Base-by-base conservation (phyloP, 2,329 filamentous ascomycete species). In the Amauroascus niger region DNA sequence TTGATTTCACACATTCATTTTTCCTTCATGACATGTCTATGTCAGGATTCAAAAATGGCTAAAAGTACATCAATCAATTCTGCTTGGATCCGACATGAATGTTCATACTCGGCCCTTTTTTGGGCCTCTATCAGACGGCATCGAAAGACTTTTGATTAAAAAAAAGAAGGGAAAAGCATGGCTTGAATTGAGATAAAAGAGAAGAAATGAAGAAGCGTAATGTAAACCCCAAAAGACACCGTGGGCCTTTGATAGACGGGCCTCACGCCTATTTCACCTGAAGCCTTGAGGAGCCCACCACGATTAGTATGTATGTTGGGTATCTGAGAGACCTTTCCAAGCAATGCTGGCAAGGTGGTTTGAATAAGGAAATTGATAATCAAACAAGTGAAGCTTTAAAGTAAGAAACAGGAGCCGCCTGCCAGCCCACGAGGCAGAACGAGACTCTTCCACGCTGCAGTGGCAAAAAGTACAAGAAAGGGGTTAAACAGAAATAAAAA, bases 61-160 rank as follows among this genome's bases (percentile, higher is more conserved):
- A 46, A 33, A 30, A 33, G 22, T 51, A 44, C 49, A 51, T 51
- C 40, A 43, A 51, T 33, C 39, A 37, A 39, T 37, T 40, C 22
- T 28, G 22, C 40, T 30, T 39, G 39, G 16, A 20, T 39, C 41
- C 30, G 39, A 32, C n/a, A 22, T 14, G 22, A 33, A 3, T 30
- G 49, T 45, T 20, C 28, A 45, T 28, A 30, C 32, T 8, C 30
- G 32, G 28, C 44, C 28, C 35, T 49, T 54, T 18, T 14, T 41
- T n/a, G n/a, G n/a, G 43, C 35, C 41, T 43, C 45, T 49, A 44
- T 43, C 30, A 49, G 28, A 41, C 22, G 33, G 44, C 44, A 54
- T 2, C 6, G 22, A 22, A 43, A n/a, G n/a, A 45, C 37, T 49
- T 53, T 49, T 43, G n/a, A 48, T n/a, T 16, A 47, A 26, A 40